A percentile compares a stretch with the other conserved stretches of the same genome.
phyloP scores from a whole-genome alignment of 2,329 filamentous ascomycete species.

The Scolecobasidium constrictum region DNA sequence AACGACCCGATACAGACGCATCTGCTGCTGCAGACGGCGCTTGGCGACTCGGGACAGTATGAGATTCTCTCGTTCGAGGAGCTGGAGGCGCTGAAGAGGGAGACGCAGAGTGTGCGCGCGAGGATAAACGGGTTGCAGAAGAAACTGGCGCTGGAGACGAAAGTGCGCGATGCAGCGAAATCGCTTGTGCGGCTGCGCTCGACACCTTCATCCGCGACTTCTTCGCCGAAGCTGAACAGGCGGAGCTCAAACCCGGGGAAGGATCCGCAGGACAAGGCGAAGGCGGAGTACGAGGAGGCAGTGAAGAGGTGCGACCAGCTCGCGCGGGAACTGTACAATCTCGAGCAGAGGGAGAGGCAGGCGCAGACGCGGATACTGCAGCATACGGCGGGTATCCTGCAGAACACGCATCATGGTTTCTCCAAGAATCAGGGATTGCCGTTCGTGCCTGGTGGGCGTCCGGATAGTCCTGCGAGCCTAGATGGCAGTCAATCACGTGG shows the following conservation, averaged over 20 bases:
- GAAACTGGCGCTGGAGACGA: constrained; percentile 80
- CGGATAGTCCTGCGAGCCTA: constrained; percentile 66
- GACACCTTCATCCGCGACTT: constrained; percentile 40
- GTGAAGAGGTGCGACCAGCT: constrained; percentile 79
- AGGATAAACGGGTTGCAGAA: constrained; percentile 74
- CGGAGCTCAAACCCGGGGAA: constrained; percentile 22
- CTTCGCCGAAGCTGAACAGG: constrained; percentile 20
- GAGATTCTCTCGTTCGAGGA: constrained; percentile 85
- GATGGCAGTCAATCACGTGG: constrained; percentile 29
- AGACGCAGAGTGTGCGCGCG: constrained; percentile 58
- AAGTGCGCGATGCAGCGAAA: constrained; percentile 85
- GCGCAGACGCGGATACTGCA: constrained; percentile 68
- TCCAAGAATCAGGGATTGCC: constrained; percentile 3
- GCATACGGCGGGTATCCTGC: constrained; percentile 86
- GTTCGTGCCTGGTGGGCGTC: constrained; percentile 31
- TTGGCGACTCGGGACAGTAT: constrained; percentile 77
- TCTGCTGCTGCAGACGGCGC: constrained; percentile 83
- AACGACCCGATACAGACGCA: constrained; percentile 66
- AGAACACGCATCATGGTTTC: constrained; percentile 60
- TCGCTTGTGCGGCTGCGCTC: constrained; percentile 76
- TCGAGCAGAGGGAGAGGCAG: constrained; percentile 67
- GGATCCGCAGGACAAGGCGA: constrained; percentile 41
- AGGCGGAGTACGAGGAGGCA: constrained; percentile 62
- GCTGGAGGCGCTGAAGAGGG: constrained; percentile 83
- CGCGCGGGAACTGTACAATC: constrained; percentile 63